Evolutionary conservation across 2,329 filamentous ascomycete species (phyloP), one percentile per base, ranked within the genome.

Genomic region (Ceratocystis colombiana): DNA sequence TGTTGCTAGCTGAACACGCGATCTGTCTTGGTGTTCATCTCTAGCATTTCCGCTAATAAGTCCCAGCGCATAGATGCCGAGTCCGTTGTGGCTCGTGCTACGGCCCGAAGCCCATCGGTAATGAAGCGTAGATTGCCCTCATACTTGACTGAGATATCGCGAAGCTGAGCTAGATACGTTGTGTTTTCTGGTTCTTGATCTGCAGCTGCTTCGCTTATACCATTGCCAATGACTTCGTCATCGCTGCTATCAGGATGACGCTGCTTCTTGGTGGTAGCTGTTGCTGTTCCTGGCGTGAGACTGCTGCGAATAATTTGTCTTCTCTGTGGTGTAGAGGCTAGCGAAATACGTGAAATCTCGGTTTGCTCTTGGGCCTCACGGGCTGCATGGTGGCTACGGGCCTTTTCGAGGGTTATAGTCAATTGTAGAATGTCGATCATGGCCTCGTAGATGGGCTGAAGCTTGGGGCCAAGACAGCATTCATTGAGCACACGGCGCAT

Each of bases 351-450:
- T 48, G 75, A 76, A 1, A 77, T 70, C 68, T 79, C 79, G 61
- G 75, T 72, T 33, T 72, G 72, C 68, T 77, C 73, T 67, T 74
- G 72, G 53, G 73, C 73, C 70, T 76, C 71, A 68, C 76, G 74
- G 61, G 73, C 73, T 66, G 73, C 71, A 70, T 79, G 74, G 30
- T 72, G 68, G 66, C 74, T 70, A 69, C 84, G 82, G 1, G 83
- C 76, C 69, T 88, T 84, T 33, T 87, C 83, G 37, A 95, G 84
- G 66, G 81, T 78, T 57, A 93, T 83, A 1, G 85, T 84, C 12
- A 96, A 76, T 72, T 96, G 89, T 1, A 96, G 79, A 1, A 94
- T 76, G 61, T 86, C 84, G n/a, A 93, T 78, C 20, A 96, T 82
- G 15, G 84, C 84, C 67, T 88, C 83, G 66, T 84, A 81, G 45